A percentile compares a stretch with the other conserved stretches of the same genome.
Conservation (phyloP, 1,284 basidiomycete species). For the Ustilago shanxiensis region DNA sequence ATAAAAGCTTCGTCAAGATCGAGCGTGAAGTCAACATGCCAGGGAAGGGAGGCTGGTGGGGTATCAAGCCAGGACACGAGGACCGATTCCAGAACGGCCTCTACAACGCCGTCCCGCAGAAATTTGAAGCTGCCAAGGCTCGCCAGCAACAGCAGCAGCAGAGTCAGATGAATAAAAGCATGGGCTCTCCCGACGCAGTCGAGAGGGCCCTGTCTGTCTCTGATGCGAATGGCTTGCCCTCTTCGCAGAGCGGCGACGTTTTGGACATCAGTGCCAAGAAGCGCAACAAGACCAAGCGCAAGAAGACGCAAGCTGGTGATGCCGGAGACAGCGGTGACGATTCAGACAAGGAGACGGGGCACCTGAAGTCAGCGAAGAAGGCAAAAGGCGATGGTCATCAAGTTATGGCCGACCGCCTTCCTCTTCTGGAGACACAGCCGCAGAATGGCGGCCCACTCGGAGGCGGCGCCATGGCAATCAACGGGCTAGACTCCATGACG, state of each 20-base stretch:
- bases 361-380: constrained; percentile 31
- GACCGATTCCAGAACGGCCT: constrained; percentile 65
- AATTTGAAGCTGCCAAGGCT: constrained; percentile 53
- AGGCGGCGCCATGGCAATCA: constrained; percentile 28
- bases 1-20: constrained; percentile 81
- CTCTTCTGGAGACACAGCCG: constrained; percentile 50
- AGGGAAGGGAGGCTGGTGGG: constrained; percentile 72
- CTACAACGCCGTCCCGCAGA: constrained; percentile 53
- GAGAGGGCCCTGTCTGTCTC: constrained; percentile 16
- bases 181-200: constrained; percentile 30
- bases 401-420: constrained; percentile 33
- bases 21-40: constrained; percentile 69
- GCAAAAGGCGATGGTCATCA: constrained; percentile 12
- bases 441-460: constrained; percentile 18
- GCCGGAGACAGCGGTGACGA: constrained; percentile 38
- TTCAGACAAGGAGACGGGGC: constrained; percentile 33
- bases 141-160: constrained; percentile 38
- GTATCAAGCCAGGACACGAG: constrained; percentile 69
- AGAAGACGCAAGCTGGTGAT: constrained; percentile 31
- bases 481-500: constrained; percentile 44
- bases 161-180: constrained; percentile 21
- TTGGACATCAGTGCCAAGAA: constrained; percentile 33
- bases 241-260: constrained; percentile 13
- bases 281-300: constrained; percentile 48
- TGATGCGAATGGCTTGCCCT: constrained; percentile 8